Evolutionary conservation across 495 filamentous ascomycete genomes (phyloP).

Genomic region (Baudoinia panamericana): DNA sequence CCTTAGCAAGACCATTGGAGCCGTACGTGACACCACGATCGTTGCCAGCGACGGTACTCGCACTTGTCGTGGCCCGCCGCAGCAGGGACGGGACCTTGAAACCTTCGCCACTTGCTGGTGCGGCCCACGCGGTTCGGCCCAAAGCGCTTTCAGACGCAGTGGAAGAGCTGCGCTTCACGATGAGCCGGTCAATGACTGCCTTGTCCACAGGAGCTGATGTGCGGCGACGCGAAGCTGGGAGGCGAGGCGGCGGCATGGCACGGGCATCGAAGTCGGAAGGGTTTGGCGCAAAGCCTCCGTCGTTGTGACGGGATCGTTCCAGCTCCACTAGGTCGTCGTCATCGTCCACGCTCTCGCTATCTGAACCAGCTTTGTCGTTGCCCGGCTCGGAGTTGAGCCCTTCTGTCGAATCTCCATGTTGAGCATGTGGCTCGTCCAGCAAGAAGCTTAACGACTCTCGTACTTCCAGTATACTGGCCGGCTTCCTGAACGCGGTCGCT

Average conservation of each 20-base stretch:
- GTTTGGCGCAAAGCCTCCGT: conserved; percentile 19
- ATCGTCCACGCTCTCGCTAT: conserved; percentile 10
- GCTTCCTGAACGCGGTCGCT: conserved; percentile 40
- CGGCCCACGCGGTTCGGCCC: conserved; percentile 27
- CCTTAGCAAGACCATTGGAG: conserved; percentile 23
- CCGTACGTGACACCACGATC: conserved; percentile 23
- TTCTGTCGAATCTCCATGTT: not conserved
- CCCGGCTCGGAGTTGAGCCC: conserved; percentile 23
- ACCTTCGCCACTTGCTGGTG: conserved; percentile 19
- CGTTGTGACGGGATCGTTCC: conserved; percentile 20
- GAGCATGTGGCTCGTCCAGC: conserved; percentile 58
- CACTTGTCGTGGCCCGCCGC: conserved; percentile 56
- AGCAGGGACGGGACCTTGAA: conserved; percentile 73
- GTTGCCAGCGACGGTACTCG: conserved; percentile 31
- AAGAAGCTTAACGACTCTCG: conserved; percentile 67
- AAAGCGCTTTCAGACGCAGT: conserved; percentile 32
- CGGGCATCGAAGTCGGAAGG: conserved; percentile 15
- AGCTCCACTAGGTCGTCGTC: conserved; percentile 24
- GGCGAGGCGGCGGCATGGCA: conserved; percentile 17
- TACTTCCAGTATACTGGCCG: conserved; percentile 63
- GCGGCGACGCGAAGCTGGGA: conserved; percentile 19
- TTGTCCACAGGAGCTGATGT: conserved; percentile 21
- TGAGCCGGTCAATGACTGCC: conserved; percentile 63
- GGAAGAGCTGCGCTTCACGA: conserved; percentile 54
- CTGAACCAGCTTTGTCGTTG: conserved; percentile 29